These are phyloP conservation scores for Oryza australiensis DNA, from an alignment of 176 grass and related monocot species.

Conservation along the genomic window DNA sequence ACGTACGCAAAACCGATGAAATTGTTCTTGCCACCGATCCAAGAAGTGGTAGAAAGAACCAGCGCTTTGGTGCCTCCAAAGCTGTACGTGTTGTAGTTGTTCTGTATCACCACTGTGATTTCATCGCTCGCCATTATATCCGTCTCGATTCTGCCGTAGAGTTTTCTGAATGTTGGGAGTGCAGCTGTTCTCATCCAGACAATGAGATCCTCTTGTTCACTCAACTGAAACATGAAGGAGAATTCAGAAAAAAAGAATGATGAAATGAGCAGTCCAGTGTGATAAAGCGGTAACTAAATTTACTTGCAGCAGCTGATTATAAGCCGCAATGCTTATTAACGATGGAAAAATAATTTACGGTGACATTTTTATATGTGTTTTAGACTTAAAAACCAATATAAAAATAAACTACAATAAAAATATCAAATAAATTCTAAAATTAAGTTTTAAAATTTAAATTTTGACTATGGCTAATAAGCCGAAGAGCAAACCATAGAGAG, in stretches of 20 bases:
- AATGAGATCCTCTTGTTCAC: constrained; percentile 86
- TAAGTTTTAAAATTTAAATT: too few relatives aligned
- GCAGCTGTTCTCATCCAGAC: constrained; percentile 93
- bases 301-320: too few relatives aligned
- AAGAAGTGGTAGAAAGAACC: constrained; percentile 82
- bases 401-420: too few relatives aligned
- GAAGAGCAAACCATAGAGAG: too few relatives aligned
- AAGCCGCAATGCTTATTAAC: too few relatives aligned
- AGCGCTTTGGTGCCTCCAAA: constrained; percentile 82
- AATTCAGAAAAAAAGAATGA: background rate
- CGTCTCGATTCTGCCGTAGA: constrained; percentile 80
- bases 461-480: too few relatives aligned
- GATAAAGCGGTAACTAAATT: too few relatives aligned
- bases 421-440: too few relatives aligned
- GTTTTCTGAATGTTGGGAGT: constrained; percentile 81
- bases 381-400: too few relatives aligned
- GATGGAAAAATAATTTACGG: too few relatives aligned
- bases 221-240: constrained; percentile 46
- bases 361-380: too few relatives aligned
- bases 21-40: constrained; percentile 86
- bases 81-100: constrained; percentile 97
- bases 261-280: background rate
- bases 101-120: constrained; percentile 78
- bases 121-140: constrained; percentile 68
- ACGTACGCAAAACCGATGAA: constrained; percentile 84